Evolutionary conservation across 495 filamentous ascomycete species (phyloP).

Genomic region (Trichoderma asperelloides): DNA sequence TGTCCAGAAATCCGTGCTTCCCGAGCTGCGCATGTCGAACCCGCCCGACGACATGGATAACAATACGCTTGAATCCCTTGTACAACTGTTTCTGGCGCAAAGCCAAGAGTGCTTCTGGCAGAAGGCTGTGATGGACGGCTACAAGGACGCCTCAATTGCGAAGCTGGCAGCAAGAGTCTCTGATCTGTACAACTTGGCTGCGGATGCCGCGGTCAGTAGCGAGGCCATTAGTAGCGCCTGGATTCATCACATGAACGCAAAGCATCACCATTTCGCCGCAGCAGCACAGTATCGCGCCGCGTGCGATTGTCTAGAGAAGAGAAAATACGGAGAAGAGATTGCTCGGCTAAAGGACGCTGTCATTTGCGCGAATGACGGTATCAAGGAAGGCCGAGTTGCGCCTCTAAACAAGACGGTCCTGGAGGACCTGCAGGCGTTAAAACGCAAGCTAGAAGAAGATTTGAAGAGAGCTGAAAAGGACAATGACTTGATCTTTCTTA

Average conservation of each 20-base stretch:
- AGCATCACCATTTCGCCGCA: constrained; percentile 95
- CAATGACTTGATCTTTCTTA: constrained; percentile 89
- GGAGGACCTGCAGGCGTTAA: constrained; percentile 75
- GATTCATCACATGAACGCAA: constrained; percentile 97
- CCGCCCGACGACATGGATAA: constrained; percentile 96
- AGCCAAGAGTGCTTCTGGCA: constrained; percentile 98
- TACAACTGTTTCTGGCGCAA: constrained; percentile 79
- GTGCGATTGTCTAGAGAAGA: constrained; percentile 85
- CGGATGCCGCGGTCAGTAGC: constrained; percentile 78
- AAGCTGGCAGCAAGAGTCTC: constrained; percentile 87
- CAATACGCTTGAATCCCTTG: constrained; percentile 72
- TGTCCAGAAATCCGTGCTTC: constrained; percentile 68
- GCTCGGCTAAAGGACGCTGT: constrained; percentile 75
- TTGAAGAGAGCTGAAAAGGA: constrained; percentile 91
- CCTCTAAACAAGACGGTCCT: constrained; percentile 81
- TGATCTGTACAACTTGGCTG: constrained; percentile 78
- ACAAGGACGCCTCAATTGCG: constrained; percentile 86
- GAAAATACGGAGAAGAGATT: constrained; percentile 93
- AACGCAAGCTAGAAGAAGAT: constrained; percentile 73
- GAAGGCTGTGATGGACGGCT: constrained; percentile 87
- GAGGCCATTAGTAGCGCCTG: constrained; percentile 85
- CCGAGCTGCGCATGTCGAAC: constrained; percentile 67
- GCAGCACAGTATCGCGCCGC: constrained; percentile 94
- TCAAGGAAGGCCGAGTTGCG: constrained; percentile 63
- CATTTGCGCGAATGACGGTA: constrained; percentile 71